Conservation (phyloP, 2,329 filamentous ascomycete species). For the Diaporthe helianthi region DNA sequence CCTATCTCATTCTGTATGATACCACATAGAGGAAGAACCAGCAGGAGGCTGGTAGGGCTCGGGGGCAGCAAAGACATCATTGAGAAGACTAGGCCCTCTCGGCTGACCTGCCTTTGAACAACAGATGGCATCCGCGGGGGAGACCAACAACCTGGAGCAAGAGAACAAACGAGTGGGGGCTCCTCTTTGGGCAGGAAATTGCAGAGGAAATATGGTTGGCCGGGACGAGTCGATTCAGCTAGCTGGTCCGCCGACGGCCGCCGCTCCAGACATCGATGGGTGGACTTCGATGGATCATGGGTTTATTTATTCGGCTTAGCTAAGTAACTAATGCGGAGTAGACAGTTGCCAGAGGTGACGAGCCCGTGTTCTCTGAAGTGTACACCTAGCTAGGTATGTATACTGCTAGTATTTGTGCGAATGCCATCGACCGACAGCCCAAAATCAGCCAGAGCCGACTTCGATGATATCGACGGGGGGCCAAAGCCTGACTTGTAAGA, state of each 20-base stretch:
- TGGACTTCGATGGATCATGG: neutral
- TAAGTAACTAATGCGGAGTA: constrained; percentile 9
- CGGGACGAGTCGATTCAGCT: neutral
- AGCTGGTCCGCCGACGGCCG: neutral
- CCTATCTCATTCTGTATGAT: constrained; percentile 35
- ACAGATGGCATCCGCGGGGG: constrained; percentile 25
- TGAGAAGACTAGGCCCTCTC: constrained; percentile 21
- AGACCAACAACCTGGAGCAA: neutral
- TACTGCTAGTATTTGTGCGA: neutral
- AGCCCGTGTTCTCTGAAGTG: neutral
- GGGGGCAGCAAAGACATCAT: constrained; percentile 5
- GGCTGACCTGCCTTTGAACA: constrained; percentile 20
- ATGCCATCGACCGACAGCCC: constrained; percentile 49
- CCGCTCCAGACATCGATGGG: neutral
- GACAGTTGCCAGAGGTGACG: neutral
- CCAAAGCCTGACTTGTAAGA: constrained; percentile 58
- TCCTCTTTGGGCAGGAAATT: neutral
- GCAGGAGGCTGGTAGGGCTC: constrained; percentile 21
- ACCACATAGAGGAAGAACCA: constrained; percentile 33
- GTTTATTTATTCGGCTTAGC: constrained; percentile 11
- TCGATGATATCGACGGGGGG: constrained; percentile 70
- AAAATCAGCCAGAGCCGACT: constrained; percentile 64
- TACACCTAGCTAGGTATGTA: neutral
- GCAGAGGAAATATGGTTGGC: neutral
- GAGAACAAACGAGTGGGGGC: neutral